These are phyloP conservation scores for Cokeromyces recurvatus DNA, from an alignment of 371 early-diverging fungal genomes.

Conservation along the genomic window DNA sequence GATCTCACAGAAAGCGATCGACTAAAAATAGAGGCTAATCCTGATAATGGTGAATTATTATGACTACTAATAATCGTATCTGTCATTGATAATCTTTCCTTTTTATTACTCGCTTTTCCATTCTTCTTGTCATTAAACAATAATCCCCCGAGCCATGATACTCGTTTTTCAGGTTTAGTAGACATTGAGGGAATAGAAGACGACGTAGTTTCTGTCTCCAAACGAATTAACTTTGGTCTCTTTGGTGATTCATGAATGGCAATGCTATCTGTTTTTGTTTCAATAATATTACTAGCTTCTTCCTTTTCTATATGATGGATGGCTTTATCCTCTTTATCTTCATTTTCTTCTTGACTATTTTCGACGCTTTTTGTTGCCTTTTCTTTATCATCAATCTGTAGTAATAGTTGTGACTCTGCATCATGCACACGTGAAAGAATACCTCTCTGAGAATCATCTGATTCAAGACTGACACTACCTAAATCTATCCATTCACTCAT, in stretches of 20 bases:
- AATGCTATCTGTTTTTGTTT: neutral
- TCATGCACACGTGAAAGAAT: constrained; percentile 38
- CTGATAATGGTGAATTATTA: constrained; percentile 8
- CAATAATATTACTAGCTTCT: neutral
- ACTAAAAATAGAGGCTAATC: constrained; percentile 22
- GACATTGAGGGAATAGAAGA: neutral
- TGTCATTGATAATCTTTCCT: neutral
- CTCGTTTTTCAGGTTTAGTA: constrained; percentile 10
- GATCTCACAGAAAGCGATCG: constrained; percentile 25
- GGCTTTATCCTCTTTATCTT: too few species aligned
- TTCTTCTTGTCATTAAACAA: constrained; percentile 15
- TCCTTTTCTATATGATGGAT: neutral
- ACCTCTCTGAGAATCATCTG: constrained; percentile 32
- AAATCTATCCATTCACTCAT: constrained; percentile 49
- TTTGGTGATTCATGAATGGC: neutral
- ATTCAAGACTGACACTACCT: constrained; percentile 32
- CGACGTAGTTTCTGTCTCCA: constrained; percentile 1
- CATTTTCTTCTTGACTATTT: neutral
- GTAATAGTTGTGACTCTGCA: constrained; percentile 26
- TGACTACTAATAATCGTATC: constrained; percentile 2
- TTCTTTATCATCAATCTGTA: constrained; percentile 1
- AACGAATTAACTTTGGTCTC: constrained; percentile 5
- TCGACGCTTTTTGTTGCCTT: neutral
- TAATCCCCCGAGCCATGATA: constrained; percentile 25
- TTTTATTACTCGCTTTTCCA: neutral